phyloP scores from a whole-genome alignment of 345 rosid species.

The Camelina neglecta region DNA sequence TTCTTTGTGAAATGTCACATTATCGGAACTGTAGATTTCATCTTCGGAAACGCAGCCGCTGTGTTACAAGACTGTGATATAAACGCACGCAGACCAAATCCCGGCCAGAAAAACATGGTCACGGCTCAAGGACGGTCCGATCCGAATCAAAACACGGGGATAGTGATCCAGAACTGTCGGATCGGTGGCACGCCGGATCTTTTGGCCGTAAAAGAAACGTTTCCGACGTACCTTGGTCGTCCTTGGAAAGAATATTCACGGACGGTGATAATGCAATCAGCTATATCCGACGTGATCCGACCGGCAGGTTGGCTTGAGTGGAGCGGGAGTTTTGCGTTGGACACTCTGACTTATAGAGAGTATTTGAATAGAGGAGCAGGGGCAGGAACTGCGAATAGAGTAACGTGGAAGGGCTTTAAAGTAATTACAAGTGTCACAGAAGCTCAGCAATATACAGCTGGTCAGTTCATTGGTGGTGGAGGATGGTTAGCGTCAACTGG shows the following conservation, averaged over 20 bases:
- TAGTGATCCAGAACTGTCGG: slow-evolving; percentile 71
- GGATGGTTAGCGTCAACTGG: slow-evolving; percentile 68
- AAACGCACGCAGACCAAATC: slow-evolving; percentile 65
- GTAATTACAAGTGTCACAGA: slow-evolving; percentile 48
- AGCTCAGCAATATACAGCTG: slow-evolving; percentile 56
- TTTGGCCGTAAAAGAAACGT: slow-evolving; percentile 38
- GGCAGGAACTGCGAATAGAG: slow-evolving; percentile 58
- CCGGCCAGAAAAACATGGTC: slow-evolving; percentile 72
- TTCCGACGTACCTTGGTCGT: slow-evolving; percentile 64
- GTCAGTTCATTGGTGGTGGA: slow-evolving; percentile 59
- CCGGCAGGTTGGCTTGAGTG: slow-evolving; percentile 76
- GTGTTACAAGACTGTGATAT: slow-evolving; percentile 71
- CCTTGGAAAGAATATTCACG: slow-evolving; percentile 76
- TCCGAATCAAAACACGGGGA: slow-evolving; percentile 74
- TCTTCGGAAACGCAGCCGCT: slow-evolving; percentile 73
- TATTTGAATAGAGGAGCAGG: slow-evolving; percentile 67
- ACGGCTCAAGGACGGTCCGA: slow-evolving; percentile 81
- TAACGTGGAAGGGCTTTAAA: slow-evolving; percentile 59
- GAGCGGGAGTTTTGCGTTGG: slow-evolving; percentile 64
- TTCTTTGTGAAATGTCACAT: slow-evolving; percentile 59
- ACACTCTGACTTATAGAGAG: slow-evolving; percentile 66
- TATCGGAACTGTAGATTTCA: slow-evolving; percentile 75
- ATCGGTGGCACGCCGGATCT: slow-evolving; percentile 72
- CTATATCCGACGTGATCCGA: slow-evolving; percentile 56
- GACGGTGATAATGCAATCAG: slow-evolving; percentile 67